Conservation (phyloP, 257 asterid species). For the Solanum chiquidenum region DNA sequence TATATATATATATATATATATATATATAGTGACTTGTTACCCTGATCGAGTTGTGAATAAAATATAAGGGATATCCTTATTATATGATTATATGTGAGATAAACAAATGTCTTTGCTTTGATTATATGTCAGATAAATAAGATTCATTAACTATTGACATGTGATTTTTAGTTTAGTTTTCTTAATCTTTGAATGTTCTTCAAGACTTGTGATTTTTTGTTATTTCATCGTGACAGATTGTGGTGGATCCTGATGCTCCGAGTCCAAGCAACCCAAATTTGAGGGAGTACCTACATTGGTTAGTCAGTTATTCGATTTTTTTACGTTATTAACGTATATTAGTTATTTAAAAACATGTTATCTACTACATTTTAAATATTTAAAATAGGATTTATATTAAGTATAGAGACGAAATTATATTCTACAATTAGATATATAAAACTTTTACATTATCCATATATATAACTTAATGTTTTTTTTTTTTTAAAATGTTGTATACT, state of each 20-base stretch:
- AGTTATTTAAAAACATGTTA: not conserved
- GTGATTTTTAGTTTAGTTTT: not conserved
- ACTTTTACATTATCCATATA: not conserved
- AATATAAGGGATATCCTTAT: not conserved
- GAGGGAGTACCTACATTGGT: not conserved
- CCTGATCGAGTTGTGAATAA: not conserved
- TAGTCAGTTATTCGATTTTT: not conserved
- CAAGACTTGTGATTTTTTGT: not conserved
- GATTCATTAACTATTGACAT: not conserved
- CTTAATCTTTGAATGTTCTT: not conserved
- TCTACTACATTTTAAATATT: not conserved
- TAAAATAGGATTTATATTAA: not conserved
- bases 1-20: too few species aligned
- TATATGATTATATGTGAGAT: not conserved
- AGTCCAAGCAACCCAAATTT: not conserved
- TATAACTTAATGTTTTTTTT: not conserved
- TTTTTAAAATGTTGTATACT: not conserved
- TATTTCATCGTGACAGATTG: conserved; percentile 7
- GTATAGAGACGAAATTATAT: not conserved
- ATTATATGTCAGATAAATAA: not conserved
- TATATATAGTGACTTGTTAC: not conserved
- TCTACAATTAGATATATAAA: too few species aligned
- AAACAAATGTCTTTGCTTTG: not conserved
- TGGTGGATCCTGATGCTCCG: conserved; percentile 8
- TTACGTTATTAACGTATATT: not conserved